Percentiles rank a stretch among this genome's conserved stretches.
These are phyloP conservation scores for Blastomyces emzantsi DNA, from an alignment of 2,329 filamentous ascomycete species.

Conservation along the genomic window DNA sequence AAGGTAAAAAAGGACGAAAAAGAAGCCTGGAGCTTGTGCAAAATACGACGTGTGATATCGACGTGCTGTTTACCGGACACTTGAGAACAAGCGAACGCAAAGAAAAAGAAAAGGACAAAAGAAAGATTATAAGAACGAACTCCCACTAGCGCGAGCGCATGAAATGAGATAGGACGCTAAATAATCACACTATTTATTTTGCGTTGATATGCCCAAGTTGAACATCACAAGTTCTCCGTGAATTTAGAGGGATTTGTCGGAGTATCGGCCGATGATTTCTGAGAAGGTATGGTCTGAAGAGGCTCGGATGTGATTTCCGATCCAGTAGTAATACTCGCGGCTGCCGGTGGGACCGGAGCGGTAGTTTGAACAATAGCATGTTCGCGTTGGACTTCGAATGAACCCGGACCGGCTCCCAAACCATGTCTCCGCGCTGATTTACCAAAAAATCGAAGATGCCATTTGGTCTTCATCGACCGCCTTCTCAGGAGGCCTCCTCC, in stretches of 20 bases:
- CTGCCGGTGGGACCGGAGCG: background rate
- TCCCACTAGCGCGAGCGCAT: background rate
- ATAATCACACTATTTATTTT: background rate
- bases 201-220: background rate
- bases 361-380: background rate
- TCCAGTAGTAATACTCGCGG: background rate
- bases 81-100: background rate
- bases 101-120: background rate
- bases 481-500: background rate
- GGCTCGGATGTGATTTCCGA: background rate
- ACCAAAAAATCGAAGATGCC: background rate
- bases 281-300: background rate
- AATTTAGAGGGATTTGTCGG: constrained; percentile 1
- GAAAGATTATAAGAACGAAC: background rate
- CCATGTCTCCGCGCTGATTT: background rate
- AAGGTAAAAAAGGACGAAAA: background rate
- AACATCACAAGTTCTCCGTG: background rate
- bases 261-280: background rate
- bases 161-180: background rate
- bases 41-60: background rate
- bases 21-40: background rate
- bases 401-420: background rate
- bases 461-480: background rate
- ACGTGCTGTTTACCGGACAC: background rate
- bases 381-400: background rate